Evolutionary conservation across 768 basidiomycete genomes (phyloP).

Genomic region (Phaffia australis): DNA sequence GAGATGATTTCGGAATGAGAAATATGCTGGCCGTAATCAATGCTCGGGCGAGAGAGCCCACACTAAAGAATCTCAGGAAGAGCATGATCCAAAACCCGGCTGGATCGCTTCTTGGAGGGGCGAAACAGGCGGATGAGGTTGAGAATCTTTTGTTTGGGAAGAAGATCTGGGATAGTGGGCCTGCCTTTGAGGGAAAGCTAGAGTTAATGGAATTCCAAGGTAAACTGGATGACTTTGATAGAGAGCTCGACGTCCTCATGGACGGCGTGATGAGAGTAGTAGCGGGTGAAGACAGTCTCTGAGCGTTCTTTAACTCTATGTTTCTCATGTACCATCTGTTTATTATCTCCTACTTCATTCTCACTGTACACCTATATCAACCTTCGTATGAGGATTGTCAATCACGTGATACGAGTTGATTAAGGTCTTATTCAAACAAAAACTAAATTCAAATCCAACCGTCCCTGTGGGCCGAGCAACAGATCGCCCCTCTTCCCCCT

Average conservation of each 20-base stretch:
- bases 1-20: constrained; percentile 72
- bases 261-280: constrained; percentile 15
- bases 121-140: constrained; percentile 29
- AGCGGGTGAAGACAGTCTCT: not conserved
- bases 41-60: constrained; percentile 31
- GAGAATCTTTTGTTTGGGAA: constrained; percentile 31
- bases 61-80: not conserved
- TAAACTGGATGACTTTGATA: constrained; percentile 33
- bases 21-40: constrained; percentile 85
- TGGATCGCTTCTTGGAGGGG: constrained; percentile 5
- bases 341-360: too few species aligned
- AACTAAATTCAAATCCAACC: too few species aligned
- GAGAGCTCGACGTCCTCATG: constrained; percentile 35
- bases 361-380: too few species aligned
- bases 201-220: constrained; percentile 29
- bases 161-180: constrained; percentile 25
- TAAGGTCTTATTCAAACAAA: too few species aligned
- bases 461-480: too few species aligned
- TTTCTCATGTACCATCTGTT: too few species aligned
- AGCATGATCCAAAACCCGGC: not conserved
- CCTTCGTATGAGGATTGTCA: too few species aligned
- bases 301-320: too few species aligned
- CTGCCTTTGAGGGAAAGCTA: constrained; percentile 31
- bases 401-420: too few species aligned
- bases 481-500: too few species aligned